Evolutionary conservation across 1,139 yeast genomes (phyloP), one percentile per base, ranked within the genome.

Genomic region (Nematodospora anomalae): DNA sequence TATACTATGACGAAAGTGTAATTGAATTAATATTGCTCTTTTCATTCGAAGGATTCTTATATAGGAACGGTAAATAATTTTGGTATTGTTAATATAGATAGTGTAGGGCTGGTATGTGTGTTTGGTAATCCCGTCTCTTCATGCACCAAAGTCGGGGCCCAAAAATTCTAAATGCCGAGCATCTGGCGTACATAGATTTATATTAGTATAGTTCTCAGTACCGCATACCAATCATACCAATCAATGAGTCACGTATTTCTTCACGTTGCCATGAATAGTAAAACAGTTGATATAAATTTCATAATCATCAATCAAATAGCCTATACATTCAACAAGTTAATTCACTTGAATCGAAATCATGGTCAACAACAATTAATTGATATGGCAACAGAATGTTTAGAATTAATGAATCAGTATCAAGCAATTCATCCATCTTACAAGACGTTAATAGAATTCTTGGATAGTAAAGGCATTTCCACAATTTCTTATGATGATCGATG

Each of bases 361-460:
- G 12, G 27, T 13, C 20, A 4, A 29, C 38, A 11, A 11, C 33
- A 28, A 25, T 11, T 38, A 23, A 22, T 31, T 14, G 36, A 27
- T 3, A 33, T 35, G 1, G 40, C 46, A 12, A 9, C 28, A 4
- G 22, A 35, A 20, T 40, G 46, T 8, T 37, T 57, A 8, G 35
- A 36, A 9, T 34, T 58, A 11, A 58, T 58, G 57, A 44, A 55
- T 12, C 45, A 47, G 24, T 56, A 53, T 37, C 37, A 48, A 32
- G 45, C 53, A 11, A 37, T 51, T 12, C 55, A 54, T 33, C 58
- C 58, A 3, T 26, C 38, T 4, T 37, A 43, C 22, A 30, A 37
- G 6, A 18, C 35, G 6, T 37, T 55, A 37, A 28, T 50, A 4
- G 32, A 35, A 7, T 45, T 34, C 30, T 37, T 48, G 21, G 21